Base-by-base conservation (phyloP, 441 rosid species). In the Adansonia madagascariensis region DNA sequence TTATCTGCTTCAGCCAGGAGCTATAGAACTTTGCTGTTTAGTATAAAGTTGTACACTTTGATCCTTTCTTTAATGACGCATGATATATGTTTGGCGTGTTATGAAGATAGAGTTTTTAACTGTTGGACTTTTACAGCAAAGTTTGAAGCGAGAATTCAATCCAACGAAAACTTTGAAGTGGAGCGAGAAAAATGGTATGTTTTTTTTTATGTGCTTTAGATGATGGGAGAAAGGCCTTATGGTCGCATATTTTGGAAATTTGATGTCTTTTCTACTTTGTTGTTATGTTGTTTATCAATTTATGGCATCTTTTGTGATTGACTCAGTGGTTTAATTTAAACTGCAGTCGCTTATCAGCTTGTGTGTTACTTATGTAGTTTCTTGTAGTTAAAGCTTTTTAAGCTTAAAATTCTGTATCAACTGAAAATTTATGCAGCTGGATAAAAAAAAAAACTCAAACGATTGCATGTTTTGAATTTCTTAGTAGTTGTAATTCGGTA, bases 181-280 rank as follows among this genome's bases (percentile, higher is more conserved):
- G 8, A 64, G 49, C 50, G 3, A 20, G 31, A 61, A 73, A 77
- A 67, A 86, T 86, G 86, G 86, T 86, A 80, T 4, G 79, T 75
- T 79, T 75, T 62, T 62, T 71, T 31, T 0, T 27, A n/a, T 24
- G 20, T 55, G 60, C 5, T 69, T 64, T 6, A 55, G 76, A 62
- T 27, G 70, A 66, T 75, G 2, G 65, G 47, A 64, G 64, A 46
- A 68, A 12, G 10, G 53, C 47, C 39, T 18, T 39, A 1, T 41
- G 24, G 24, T 41, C 27, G 8, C 46, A 61, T 12, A 12, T 70
- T 15, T 52, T 9, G 4, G 66, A 61, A 12, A 27, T 31, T 27
- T 12, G n/a, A 24, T 61, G 43, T 61, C 44, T 61, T 61, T 27
- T 35, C 17, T 11, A 61, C 66, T 27, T 61, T 27, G 4, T 62